phyloP scores from a whole-genome alignment of 805 yeast species.

The Kuraishia borneana region DNA sequence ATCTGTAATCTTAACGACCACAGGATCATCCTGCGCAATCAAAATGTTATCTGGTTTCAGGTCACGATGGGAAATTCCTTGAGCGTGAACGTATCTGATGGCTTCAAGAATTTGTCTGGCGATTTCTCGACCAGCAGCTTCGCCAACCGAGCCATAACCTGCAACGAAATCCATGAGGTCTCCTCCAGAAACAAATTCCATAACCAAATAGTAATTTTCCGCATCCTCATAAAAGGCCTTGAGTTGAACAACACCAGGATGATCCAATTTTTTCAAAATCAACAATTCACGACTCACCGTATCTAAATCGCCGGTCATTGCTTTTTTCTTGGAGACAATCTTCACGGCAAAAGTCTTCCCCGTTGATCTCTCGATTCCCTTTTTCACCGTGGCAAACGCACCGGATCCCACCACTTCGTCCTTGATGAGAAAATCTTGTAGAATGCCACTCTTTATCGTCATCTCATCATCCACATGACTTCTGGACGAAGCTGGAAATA shows the following conservation, averaged over 20 bases:
- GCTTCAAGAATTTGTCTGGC: constrained; percentile 78
- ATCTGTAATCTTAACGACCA: constrained; percentile 85
- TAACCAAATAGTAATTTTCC: constrained; percentile 73
- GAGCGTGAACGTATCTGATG: constrained; percentile 73
- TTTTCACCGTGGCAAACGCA: constrained; percentile 94
- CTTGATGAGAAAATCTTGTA: constrained; percentile 53
- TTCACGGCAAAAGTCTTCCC: constrained; percentile 88
- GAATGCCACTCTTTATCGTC: constrained; percentile 14
- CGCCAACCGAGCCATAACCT: constrained; percentile 84
- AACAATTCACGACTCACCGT: constrained; percentile 84
- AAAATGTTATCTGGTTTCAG: constrained; percentile 92
- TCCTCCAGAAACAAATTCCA: constrained; percentile 96
- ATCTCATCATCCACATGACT: not conserved
- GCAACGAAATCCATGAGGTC: constrained; percentile 97
- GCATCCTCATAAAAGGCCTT: constrained; percentile 80
- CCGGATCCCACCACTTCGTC: constrained; percentile 92
- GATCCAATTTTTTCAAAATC: constrained; percentile 66
- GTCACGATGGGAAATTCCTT: constrained; percentile 94
- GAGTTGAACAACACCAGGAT: constrained; percentile 75
- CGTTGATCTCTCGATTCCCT: constrained; percentile 75
- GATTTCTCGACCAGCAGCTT: constrained; percentile 80
- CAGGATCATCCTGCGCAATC: constrained; percentile 86
- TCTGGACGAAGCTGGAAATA: constrained; percentile 23
- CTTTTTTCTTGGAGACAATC: constrained; percentile 73
- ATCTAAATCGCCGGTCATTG: constrained; percentile 61